Conservation (phyloP, 2,329 filamentous ascomycete species). For the Phyllosticta citrichinensis region DNA sequence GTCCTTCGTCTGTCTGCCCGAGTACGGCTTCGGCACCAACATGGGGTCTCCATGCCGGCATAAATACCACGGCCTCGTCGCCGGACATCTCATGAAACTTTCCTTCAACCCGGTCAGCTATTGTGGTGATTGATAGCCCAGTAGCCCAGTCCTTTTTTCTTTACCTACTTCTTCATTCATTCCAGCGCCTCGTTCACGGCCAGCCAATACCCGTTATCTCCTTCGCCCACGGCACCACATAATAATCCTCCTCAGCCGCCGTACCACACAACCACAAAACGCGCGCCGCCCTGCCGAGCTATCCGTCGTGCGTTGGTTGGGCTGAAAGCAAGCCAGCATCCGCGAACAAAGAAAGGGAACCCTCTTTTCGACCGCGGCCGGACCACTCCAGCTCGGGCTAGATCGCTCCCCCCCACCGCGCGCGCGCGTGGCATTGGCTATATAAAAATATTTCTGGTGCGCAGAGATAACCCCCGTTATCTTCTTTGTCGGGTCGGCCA, state of each 20-base stretch:
- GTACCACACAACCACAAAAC: not conserved
- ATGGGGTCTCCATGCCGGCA: too few species aligned
- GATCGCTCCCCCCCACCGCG: not conserved
- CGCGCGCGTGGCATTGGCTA: not conserved
- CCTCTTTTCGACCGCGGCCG: not conserved
- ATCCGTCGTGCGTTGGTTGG: not conserved
- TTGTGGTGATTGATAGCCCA: not conserved
- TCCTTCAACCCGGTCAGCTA: not conserved
- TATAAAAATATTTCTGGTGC: constrained; percentile 1
- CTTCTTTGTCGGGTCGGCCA: too few species aligned
- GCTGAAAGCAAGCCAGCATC: not conserved
- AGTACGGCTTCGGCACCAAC: too few species aligned
- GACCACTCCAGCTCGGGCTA: not conserved
- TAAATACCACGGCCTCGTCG: too few species aligned
- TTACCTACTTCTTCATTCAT: not conserved
- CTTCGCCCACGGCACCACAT: not conserved
- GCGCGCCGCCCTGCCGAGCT: not conserved
- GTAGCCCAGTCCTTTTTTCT: not conserved
- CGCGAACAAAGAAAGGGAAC: not conserved
- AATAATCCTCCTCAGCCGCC: not conserved
- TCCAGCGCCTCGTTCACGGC: not conserved
- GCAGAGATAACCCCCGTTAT: not conserved
- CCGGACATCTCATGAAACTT: too few species aligned
- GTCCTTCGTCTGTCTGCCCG: too few species aligned
- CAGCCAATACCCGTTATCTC: not conserved